phyloP scores from a whole-genome alignment of 2,329 filamentous ascomycete species.

The Fusarium gaditjirri region DNA sequence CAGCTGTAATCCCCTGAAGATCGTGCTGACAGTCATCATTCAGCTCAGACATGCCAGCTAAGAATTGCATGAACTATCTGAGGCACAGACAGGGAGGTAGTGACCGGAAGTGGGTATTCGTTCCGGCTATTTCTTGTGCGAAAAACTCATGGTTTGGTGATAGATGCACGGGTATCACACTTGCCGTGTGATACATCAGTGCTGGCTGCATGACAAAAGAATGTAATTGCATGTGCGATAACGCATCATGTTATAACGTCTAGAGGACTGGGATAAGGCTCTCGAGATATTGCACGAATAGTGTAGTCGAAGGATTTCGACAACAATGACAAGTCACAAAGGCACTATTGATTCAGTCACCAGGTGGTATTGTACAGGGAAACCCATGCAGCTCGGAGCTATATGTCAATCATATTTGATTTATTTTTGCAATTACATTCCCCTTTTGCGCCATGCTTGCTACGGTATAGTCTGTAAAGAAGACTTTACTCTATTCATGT shows the following conservation, averaged over 20 bases:
- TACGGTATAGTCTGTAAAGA: conserved; percentile 7
- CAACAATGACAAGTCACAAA: conserved; percentile 9
- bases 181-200: conserved; percentile 11
- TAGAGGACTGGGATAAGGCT: not conserved
- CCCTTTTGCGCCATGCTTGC: conserved; percentile 20
- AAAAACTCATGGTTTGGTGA: conserved; percentile 13
- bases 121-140: conserved; percentile 2
- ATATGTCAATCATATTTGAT: conserved; percentile 1
- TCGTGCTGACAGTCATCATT: conserved; percentile 10
- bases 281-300: not conserved
- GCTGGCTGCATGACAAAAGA: conserved; percentile 10
- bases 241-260: not conserved
- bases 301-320: not conserved
- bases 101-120: not conserved
- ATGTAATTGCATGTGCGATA: not conserved
- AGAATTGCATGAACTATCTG: conserved; percentile 22
- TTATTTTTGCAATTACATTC: conserved; percentile 6
- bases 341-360: not conserved
- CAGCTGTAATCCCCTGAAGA: not conserved
- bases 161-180: conserved; percentile 19
- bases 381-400: not conserved
- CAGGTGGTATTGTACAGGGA: not conserved
- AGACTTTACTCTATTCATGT: not conserved
- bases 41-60: not conserved
- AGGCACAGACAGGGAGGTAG: conserved; percentile 7